phyloP scores from a whole-genome alignment of 495 filamentous ascomycete species.

The Penicillium paradoxum region DNA sequence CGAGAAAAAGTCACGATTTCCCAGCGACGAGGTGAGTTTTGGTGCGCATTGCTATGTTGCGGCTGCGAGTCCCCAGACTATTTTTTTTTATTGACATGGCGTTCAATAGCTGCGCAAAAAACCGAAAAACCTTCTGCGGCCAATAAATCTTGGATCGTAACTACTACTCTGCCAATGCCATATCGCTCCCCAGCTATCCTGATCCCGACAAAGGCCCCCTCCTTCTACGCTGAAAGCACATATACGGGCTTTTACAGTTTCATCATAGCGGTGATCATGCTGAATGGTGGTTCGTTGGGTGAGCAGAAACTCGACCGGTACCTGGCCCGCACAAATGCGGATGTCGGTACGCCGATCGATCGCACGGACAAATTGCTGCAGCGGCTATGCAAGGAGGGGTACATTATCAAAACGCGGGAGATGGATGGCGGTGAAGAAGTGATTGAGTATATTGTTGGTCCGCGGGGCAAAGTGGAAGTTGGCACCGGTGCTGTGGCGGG shows the following conservation, averaged over 20 bases:
- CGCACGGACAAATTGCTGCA: conserved; percentile 71
- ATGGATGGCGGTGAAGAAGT: conserved; percentile 64
- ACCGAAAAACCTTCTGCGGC: conserved; percentile 42
- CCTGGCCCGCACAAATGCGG: conserved; percentile 69
- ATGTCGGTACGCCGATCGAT: conserved; percentile 67
- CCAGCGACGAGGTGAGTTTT: conserved; percentile 64
- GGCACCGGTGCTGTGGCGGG: conserved; percentile 64
- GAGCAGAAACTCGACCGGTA: conserved; percentile 71
- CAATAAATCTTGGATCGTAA: conserved; percentile 72
- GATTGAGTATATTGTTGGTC: conserved; percentile 73
- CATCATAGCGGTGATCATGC: conserved; percentile 67
- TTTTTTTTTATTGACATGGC: no score
- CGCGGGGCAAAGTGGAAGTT: conserved; percentile 83
- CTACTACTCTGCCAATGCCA: conserved; percentile 57
- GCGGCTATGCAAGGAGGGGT: conserved; percentile 74
- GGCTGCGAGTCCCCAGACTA: no score
- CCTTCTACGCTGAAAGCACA: conserved; percentile 59
- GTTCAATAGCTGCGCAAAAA: conserved; percentile 52
- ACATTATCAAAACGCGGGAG: conserved; percentile 69
- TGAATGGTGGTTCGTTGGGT: conserved; percentile 65
- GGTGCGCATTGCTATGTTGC: not conserved
- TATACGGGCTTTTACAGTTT: conserved; percentile 79
- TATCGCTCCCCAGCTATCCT: conserved; percentile 65
- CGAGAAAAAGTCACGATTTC: conserved; percentile 73
- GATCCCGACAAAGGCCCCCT: conserved; percentile 60